Evolutionary conservation across 805 yeast genomes (phyloP).

Genomic region (Starmerella khaoyaiensis): DNA sequence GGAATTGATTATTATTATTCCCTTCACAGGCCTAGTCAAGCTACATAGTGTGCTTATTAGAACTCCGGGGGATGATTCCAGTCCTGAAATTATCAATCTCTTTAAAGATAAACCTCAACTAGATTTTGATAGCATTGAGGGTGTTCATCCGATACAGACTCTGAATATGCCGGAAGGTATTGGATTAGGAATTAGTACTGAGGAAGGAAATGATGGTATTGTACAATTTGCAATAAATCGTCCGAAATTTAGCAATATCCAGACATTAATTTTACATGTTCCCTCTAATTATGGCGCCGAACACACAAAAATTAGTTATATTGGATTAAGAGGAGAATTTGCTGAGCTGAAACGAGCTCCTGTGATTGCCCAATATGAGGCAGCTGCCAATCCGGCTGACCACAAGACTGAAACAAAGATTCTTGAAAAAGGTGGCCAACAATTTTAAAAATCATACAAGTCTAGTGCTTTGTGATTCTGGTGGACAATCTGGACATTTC

Average conservation of each 20-base stretch:
- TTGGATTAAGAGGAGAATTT: constrained; percentile 64
- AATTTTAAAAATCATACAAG: neutral
- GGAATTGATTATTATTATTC: constrained; percentile 64
- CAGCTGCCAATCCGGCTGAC: constrained; percentile 87
- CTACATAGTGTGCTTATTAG: constrained; percentile 61
- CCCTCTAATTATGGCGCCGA: constrained; percentile 53
- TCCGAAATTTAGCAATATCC: constrained; percentile 55
- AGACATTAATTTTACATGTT: constrained; percentile 53
- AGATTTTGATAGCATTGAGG: constrained; percentile 56
- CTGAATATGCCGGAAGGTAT: constrained; percentile 50
- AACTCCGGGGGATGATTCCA: constrained; percentile 45
- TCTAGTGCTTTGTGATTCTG: neutral
- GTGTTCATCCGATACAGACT: constrained; percentile 37
- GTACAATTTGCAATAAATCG: constrained; percentile 77
- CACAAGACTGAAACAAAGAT: constrained; percentile 37
- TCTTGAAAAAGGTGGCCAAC: neutral
- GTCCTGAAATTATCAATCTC: constrained; percentile 58
- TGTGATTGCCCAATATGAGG: constrained; percentile 65
- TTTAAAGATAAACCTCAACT: constrained; percentile 56
- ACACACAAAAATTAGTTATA: constrained; percentile 44
- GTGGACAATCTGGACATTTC: constrained; percentile 63
- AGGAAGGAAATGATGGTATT: constrained; percentile 34
- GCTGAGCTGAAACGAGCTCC: constrained; percentile 46
- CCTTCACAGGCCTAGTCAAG: constrained; percentile 65
- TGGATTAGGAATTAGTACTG: constrained; percentile 30